Evolutionary conservation across 805 yeast species (phyloP).

Genomic region (Kodamaea restingae): DNA sequence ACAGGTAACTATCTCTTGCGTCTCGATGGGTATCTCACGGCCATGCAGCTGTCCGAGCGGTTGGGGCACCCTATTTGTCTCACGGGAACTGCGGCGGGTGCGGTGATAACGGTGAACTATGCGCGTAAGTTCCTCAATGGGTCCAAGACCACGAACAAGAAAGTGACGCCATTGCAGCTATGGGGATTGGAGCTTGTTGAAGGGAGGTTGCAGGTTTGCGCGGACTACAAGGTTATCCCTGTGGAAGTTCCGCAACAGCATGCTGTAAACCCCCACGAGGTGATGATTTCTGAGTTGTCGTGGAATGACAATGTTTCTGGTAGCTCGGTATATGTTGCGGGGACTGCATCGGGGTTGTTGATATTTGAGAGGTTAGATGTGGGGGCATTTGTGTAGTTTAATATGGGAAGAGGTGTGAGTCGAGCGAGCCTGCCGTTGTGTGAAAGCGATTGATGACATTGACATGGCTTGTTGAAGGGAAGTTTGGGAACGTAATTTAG

Average conservation of each 20-base stretch:
- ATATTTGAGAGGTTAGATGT: conserved; percentile 40
- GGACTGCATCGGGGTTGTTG: conserved; percentile 48
- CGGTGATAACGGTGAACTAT: conserved; percentile 31
- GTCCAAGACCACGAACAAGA: conserved; percentile 29
- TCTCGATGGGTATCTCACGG: conserved; percentile 29
- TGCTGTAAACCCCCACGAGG: conserved; percentile 46
- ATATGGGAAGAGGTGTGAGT: too few species aligned
- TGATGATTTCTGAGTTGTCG: conserved; percentile 44
- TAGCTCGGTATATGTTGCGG: conserved; percentile 52
- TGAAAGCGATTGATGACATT: too few species aligned
- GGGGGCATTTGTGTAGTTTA: too few species aligned
- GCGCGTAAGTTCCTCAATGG: conserved; percentile 36
- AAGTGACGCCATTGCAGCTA: conserved; percentile 40
- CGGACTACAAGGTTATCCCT: conserved; percentile 27
- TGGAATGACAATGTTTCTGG: conserved; percentile 52
- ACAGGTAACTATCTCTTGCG: conserved; percentile 27
- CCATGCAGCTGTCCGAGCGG: conserved; percentile 26
- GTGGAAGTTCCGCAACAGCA: conserved; percentile 27
- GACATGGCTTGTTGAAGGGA: too few species aligned
- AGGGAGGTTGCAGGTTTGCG: conserved; percentile 16
- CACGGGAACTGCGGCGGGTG: conserved; percentile 34
- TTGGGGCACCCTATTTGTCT: conserved; percentile 37
- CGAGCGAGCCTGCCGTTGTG: too few species aligned
- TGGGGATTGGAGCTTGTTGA: conserved; percentile 25
- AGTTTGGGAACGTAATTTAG: too few species aligned